phyloP scores from a whole-genome alignment of 257 asterid genomes.

The Anisodus tanguticus region DNA sequence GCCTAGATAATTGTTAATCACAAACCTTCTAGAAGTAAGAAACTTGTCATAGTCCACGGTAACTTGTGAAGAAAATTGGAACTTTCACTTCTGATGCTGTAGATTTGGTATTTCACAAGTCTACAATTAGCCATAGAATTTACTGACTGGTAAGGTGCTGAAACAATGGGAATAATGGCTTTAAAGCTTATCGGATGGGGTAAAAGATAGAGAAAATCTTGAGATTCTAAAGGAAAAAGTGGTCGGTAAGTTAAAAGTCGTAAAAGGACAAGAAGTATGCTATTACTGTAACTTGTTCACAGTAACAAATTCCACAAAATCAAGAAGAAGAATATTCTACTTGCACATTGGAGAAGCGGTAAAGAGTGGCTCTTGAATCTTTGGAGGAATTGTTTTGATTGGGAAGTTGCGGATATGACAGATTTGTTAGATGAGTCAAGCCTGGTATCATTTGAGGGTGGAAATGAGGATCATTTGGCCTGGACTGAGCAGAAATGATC shows the following conservation, averaged over 20 bases:
- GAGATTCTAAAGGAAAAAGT: conserved; percentile 2
- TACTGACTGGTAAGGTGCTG: background rate
- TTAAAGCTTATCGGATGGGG: conserved; percentile 1
- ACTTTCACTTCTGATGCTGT: conserved; percentile 3
- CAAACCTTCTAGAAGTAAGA: background rate
- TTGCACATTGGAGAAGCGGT: no score
- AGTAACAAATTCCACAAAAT: background rate
- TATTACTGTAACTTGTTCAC: background rate
- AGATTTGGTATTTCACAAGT: background rate
- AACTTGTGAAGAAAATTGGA: background rate
- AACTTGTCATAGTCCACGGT: conserved; percentile 10
- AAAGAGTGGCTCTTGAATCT: no score
- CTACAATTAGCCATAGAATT: background rate
- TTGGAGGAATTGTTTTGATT: no score
- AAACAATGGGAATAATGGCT: conserved; percentile 7
- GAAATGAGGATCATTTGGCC: no score
- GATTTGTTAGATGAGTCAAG: no score
- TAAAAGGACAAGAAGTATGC: background rate
- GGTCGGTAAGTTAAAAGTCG: background rate
- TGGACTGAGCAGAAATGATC: no score
- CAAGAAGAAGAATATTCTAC: background rate
- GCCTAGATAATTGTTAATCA: background rate
- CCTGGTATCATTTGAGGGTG: no score
- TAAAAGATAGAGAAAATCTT: background rate
- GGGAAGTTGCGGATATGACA: no score